Evolutionary conservation across 352 stramenopile species (phyloP), one percentile per base, ranked within the genome.

Genomic region (Phytophthora pluvialis): DNA sequence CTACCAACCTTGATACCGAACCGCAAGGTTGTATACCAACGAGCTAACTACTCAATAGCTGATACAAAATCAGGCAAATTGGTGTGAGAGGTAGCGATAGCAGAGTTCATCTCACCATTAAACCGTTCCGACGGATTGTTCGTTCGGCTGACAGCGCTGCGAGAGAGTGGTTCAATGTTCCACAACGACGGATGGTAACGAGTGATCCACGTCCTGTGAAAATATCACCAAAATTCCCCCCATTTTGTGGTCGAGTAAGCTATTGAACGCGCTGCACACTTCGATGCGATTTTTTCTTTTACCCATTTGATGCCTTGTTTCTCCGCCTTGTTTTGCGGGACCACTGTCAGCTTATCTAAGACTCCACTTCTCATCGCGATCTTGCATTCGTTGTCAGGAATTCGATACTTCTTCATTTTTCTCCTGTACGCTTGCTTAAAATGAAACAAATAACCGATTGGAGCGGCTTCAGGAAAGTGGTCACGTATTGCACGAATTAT

Each of bases 121-220:
- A 73, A 73, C 12, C 55, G 43, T 21, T 73, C 55, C 1, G 71
- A 35, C 3, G 59, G 25, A 29, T 77, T 77, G 55, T 73, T 53
- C 1, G 48, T 66, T 12, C 47, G n/a, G 12, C 47, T 40, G 15
- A 52, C 21, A 15, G 18, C 3, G 11, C 1, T 13, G 25, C 28
- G 8, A 12, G 48, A 36, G n/a, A 31, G 44, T 1, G 48, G 48
- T 7, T 66, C 7, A 1, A 54, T 11, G 56, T 60, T 60, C 48
- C 48, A 60, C 5, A 66, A 16, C 12, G 4, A 7, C 5, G 48
- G 48, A 3, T 18, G 58, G 28, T 40, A 59, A 15, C 26, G 38
- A 2, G 29, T 21, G 12, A 55, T 60, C 38, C 48, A 48, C 0
- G 48, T 66, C 7, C 58, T 39, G 1, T 31, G 1, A 33, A 59